These are phyloP conservation scores for Apiotrichum mycotoxinovorans DNA, from an alignment of 1,284 basidiomycete genomes.

Conservation along the genomic window DNA sequence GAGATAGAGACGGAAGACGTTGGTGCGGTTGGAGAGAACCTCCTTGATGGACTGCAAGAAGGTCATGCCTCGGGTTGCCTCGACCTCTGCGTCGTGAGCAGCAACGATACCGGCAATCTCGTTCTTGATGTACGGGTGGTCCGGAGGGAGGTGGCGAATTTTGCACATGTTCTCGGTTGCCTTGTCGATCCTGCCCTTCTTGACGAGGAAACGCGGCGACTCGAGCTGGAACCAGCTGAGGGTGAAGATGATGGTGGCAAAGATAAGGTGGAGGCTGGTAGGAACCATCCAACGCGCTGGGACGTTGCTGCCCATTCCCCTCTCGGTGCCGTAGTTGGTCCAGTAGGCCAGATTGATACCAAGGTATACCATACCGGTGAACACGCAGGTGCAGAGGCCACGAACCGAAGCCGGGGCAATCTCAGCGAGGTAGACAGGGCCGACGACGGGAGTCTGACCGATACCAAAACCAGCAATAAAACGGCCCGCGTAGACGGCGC, in stretches of 20 bases:
- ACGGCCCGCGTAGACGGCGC: conserved; percentile 10
- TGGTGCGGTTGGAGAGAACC: conserved; percentile 1
- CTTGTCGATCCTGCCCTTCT: conserved; percentile 19
- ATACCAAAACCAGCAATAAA: conserved; percentile 14
- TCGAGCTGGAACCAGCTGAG: conserved; percentile 15
- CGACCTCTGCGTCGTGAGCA: conserved; percentile 13
- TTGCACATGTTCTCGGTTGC: conserved; percentile 21
- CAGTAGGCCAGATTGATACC: conserved; percentile 16
- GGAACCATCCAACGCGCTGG: conserved; percentile 17
- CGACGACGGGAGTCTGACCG: conserved; percentile 11
- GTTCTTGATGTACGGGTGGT: conserved; percentile 20
- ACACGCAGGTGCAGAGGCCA: conserved; percentile 13
- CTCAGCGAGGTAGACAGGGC: conserved; percentile 13
- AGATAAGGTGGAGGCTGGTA: conserved; percentile 15
- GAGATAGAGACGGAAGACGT: conserved; percentile 11
- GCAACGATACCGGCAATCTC: conserved; percentile 27
- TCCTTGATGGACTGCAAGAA: conserved; percentile 6
- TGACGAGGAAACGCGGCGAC: conserved; percentile 27
- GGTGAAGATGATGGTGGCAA: conserved; percentile 9
- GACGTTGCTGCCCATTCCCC: conserved; percentile 1
- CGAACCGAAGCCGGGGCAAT: conserved; percentile 7
- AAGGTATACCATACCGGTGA: conserved; percentile 11
- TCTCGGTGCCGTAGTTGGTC: conserved; percentile 21
- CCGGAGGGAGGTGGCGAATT: conserved; percentile 21
- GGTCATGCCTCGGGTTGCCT: conserved; percentile 7